Base-by-base conservation (phyloP, 2,329 filamentous ascomycete species). In the Aspergillus sp. region DNA sequence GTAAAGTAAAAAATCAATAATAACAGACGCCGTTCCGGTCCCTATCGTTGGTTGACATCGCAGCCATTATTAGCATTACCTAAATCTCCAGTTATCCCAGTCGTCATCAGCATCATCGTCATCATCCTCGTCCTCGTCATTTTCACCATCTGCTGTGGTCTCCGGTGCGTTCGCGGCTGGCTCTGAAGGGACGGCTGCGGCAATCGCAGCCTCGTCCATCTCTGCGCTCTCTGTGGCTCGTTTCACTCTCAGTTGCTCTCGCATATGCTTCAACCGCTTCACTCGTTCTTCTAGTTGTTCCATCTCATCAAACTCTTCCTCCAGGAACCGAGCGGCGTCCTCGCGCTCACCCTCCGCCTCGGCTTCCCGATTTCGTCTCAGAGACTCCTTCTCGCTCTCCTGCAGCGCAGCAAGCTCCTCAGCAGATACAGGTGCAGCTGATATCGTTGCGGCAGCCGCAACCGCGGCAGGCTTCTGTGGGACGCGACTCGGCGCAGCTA, bases 251-350 rank as follows among this genome's bases (percentile, higher is more conserved):
- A 93, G 70, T 55, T 86, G 85, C 68, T 93, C 90, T 47, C 90
- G 80, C 71, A 85, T 86, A 68, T 90, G 86, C 70, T 90, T 88
- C 54, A 93, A 73, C 60, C 80, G 82, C 58, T 81, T 80, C 12
- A 93, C 88, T 6, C 90, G 83, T 52, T 85, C 84, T 72, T 93
- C 90, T 46, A 93, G 81, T 68, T 87, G 84, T 69, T 90, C 87
- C 90, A 93, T 93, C 70, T 92, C 87, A 57, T 91, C 90, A 64
- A 93, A 89, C 72, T 93, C 90, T 41, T 87, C 85, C 73, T 91
- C 88, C 56, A 93, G 75, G 31, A 88, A 86, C 21, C 88, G 82
- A 43, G 83, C 84, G 1, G 90, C 90, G 66, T 95, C 90, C 70
- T 95, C 90, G 56, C 84, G 84, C 70, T 92, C 90, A 40, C 87